Percentiles rank a stretch among this genome's conserved stretches.
phyloP scores from a whole-genome alignment of 129 eudicot species.

The Daucus carota region DH1_v3.0 NC_030385.2:3982501-3983000 shows the following conservation, averaged over 20 bases:
- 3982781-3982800: neutral
- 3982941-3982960: slow-evolving; percentile 51
- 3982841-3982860: neutral
- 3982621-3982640: neutral
- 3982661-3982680: neutral
- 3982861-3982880: slow-evolving; percentile 1
- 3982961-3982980: slow-evolving; percentile 54
- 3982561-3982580: neutral
- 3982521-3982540: neutral
- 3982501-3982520: slow-evolving; percentile 51
- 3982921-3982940: slow-evolving; percentile 43
- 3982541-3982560: neutral
- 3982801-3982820: neutral
- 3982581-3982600: neutral
- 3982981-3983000: slow-evolving; percentile 30
- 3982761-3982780: neutral
- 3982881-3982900: slow-evolving; percentile 50
- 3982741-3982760: neutral
- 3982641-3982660: neutral
- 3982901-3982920: slow-evolving; percentile 69
- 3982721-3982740: neutral
- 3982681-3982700: neutral
- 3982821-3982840: neutral
- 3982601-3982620: neutral
- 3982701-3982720: neutral